Base-by-base conservation (phyloP, 495 filamentous ascomycete species). In the Penicillium canescens region DNA sequence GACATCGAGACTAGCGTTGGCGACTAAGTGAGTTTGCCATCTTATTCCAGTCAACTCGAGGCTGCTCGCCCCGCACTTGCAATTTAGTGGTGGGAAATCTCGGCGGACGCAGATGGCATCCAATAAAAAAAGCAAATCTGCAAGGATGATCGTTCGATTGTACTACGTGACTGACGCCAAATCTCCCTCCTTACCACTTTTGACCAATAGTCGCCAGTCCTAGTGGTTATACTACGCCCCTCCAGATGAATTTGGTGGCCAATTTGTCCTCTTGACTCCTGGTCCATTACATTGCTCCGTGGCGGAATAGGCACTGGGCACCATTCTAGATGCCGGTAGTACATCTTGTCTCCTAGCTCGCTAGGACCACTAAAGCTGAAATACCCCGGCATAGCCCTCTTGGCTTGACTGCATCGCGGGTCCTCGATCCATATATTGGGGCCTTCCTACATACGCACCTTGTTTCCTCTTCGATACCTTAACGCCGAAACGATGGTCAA, bases 81-180 rank as follows among this genome's bases (percentile, higher is more conserved):
- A 35, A 40, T 36, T 14, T 43, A 64, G 40, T 64, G 61, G 61
- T 61, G 57, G 61, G 56, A 48, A 61, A 58, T 53, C 26, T 48
- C 11, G 12, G 7, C 33, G 20, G 9, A 6, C 9, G 12, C 23
- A 55, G 34, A 41, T 42, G 13, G 46, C 46, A n/a, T 24, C 13
- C 40, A 33, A 50, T 38, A 8, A 8, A 21, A 38, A 31, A 41
- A 16, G 28, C 46, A 38, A 51, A 34, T 36, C 18, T 31, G 23
- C 11, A 55, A 18, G 28, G 28, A 34, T 12, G 34, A 14, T 13
- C 13, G 10, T 31, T 7, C 28, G 23, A 43, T 39, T 40, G 37
- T 34, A 33, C 51, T 58, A 41, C 42, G 51, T 61, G 54, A 58
- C 54, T 42, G 3, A 14, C 42, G 56, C 53, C 46, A 57, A 47